Base-by-base conservation (phyloP, 2,329 filamentous ascomycete species). In the Cadophora malorum region DNA sequence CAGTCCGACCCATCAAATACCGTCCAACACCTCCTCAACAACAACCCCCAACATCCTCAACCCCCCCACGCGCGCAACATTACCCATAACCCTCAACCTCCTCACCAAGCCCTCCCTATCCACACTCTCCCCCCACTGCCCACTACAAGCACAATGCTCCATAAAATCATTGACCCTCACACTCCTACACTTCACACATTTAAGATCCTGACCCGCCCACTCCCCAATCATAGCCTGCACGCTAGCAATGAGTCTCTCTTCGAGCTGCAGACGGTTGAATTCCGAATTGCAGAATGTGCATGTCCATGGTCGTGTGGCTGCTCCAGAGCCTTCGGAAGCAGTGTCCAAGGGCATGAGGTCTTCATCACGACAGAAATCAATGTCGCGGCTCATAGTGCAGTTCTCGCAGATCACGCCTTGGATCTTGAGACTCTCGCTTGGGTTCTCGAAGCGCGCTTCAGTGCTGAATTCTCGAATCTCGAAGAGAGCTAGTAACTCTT, bases 61-160 rank as follows among this genome's bases (percentile, higher is more conserved):
- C 5, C 88, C 90, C 80, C 96, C 97, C 77, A 89, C 94, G 74
- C 83, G 85, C 8, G 92, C 92, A 60, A 97, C 94, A 64, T 86
- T 89, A 72, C 83, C 84, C 79, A 93, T 90, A 4, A 97, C 91
- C 52, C 79, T 84, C 75, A 98, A 74, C 77, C 83, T 86, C 77
- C 83, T 87, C 75, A 86, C 80, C 31, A 95, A 81, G 33, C 91
- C 91, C 35, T 85, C 87, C 71, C 85, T 84, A 73, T 90, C 86
- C 68, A 94, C 84, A 23, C 89, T 92, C 72, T 88, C 88, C 21
- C 84, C 85, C 96, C 96, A 99, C 68, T 87, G 86, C 3, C 96
- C 96, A 69, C 92, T 93, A 82, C 96, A 99, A 12, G 90, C 91
- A 80, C 96, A 99, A 79, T 98, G 94, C 79, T 97, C 95, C 89